These are phyloP conservation scores for Capsicum pubescens DNA, from an alignment of 257 asterid species.

Conservation along the genomic window DNA sequence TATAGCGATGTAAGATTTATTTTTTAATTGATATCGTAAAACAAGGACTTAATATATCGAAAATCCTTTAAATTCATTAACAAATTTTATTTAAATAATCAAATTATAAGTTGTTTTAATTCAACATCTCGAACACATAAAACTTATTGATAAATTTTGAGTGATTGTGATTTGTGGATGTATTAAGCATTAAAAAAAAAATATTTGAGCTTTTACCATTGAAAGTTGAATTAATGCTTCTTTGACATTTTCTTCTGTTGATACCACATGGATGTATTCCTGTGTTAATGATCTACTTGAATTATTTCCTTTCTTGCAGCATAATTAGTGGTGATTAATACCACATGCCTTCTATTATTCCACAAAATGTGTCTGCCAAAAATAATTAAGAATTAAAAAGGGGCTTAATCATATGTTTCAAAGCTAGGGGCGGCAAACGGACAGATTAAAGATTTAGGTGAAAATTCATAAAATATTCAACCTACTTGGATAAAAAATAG, in stretches of 20 bases:
- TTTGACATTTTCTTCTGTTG: neutral
- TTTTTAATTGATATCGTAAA: no score
- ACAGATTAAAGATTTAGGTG: neutral
- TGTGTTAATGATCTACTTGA: neutral
- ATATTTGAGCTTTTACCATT: neutral
- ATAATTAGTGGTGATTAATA: conserved; percentile 5
- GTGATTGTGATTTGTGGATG: no score
- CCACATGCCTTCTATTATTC: conserved; percentile 7
- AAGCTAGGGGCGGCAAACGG: neutral
- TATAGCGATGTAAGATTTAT: no score
- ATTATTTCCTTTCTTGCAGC: neutral
- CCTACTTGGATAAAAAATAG: no score
- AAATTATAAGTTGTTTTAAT: no score
- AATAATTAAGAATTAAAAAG: neutral
- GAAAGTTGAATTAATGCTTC: neutral
- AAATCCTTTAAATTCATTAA: no score
- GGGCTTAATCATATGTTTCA: neutral
- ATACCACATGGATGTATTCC: conserved; percentile 13
- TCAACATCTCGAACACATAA: no score
- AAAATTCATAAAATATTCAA: neutral
- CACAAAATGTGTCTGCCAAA: neutral
- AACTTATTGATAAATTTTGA: no score
- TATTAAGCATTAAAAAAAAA: neutral
- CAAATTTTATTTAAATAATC: no score
- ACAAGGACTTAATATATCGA: no score